Base-by-base conservation (phyloP, 2,329 filamentous ascomycete genomes). In the Sporothrix humicola region DNA sequence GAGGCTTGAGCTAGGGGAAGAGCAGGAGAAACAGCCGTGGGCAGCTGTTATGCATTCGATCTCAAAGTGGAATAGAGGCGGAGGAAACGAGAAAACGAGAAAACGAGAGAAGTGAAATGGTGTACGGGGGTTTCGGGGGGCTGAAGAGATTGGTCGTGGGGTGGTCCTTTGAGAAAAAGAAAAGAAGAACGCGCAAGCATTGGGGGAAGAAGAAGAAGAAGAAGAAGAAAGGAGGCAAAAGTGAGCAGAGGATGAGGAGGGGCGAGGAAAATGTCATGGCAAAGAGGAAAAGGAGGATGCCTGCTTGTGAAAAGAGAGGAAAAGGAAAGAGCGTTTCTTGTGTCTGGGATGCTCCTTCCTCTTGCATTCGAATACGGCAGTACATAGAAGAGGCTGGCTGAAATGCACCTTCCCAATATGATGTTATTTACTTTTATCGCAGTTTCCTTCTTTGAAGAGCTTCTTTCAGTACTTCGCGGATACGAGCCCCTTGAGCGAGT, bases 301-400 rank as follows among this genome's bases (percentile, higher is more conserved):
- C 7, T 37, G 31, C 31, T 5, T 37, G 31, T 5, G 56, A 63
- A 63, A 58, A 58, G 44, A 48, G 44, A 75, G 44, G 61, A 73
- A 13, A 1, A 20, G 31, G 58, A 63, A 63, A 63, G 46, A 52
- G 23, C 46, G 13, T n/a, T 37, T 5, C 23, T 48, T 12, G 15
- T n/a, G 46, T n/a, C 20, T 66, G 20, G 5, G 13, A 5, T 31
- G 63, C 46, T 44, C 44, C 63, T 66, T 26, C 63, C 44, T 13
- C 15, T 59, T 37, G 17, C n/a, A 17, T 42, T 9, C 42, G 13
- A 23, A 46, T 37, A 37, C 31, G 7, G 31, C 4, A 37, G 31
- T 37, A 37, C 31, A 37, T 37, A 37, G 31, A 66, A 26, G 61
- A 66, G 20, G 61, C 42, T 48, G 42, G n/a, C n/a, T 48, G 61